A percentile compares a stretch with the other conserved stretches of the same genome.
These are phyloP conservation scores for Carex parvula DNA, from an alignment of 176 grass and related monocot genomes.

Conservation along the genomic window DNA sequence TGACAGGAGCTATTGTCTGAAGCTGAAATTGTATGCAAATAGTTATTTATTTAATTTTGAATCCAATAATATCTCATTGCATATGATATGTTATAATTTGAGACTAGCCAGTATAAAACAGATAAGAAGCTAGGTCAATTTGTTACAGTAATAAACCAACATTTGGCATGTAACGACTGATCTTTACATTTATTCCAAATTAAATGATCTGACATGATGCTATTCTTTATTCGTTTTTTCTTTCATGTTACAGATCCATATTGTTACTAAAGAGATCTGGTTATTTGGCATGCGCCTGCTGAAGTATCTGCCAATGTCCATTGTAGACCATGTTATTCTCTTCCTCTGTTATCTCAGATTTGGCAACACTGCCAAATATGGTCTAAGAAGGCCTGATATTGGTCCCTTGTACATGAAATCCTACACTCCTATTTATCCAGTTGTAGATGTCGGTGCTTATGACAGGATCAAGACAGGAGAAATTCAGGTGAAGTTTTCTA, in stretches of 20 bases:
- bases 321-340: constrained; percentile 47
- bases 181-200: neutral
- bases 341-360: constrained; percentile 45
- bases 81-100: neutral
- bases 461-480: constrained; percentile 51
- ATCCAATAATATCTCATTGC: no score
- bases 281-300: constrained; percentile 43
- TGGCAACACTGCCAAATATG: constrained; percentile 56
- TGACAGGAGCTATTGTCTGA: no score
- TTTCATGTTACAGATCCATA: constrained; percentile 41
- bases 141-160: neutral
- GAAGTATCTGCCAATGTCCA: constrained; percentile 33
- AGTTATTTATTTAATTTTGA: no score
- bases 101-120: neutral
- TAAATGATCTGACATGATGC: neutral
- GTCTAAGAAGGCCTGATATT: constrained; percentile 42
- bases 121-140: neutral
- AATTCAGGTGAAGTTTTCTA: constrained; percentile 36
- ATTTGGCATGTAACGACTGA: neutral
- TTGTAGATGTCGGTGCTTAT: constrained; percentile 58
- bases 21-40: no score
- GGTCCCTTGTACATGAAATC: constrained; percentile 62
- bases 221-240: neutral
- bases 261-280: constrained; percentile 67
- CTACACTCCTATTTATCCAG: constrained; percentile 34